Evolutionary conservation across 2,329 filamentous ascomycete species (phyloP).

Genomic region (Nemania diffusa): DNA sequence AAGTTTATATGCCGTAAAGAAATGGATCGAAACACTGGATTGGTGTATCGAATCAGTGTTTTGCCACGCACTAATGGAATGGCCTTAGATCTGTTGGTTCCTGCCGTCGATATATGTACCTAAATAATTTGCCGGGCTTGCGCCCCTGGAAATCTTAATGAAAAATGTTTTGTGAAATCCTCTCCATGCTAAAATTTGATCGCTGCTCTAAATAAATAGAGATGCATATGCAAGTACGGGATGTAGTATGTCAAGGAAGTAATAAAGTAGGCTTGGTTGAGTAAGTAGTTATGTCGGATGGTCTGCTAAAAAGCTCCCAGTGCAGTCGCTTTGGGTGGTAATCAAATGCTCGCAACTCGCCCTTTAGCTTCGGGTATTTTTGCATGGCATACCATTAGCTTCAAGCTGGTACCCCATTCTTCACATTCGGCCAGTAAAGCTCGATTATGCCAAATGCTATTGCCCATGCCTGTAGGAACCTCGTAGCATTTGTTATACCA

Average conservation of each 20-base stretch:
- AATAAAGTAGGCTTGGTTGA: neutral
- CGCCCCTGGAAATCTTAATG: conserved; percentile 35
- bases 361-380: conserved; percentile 73
- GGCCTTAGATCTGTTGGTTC: conserved; percentile 9
- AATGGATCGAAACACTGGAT: neutral
- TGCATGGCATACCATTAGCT: conserved; percentile 90
- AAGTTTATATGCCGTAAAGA: conserved; percentile 2
- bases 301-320: neutral
- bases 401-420: conserved; percentile 85
- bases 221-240: conserved; percentile 13
- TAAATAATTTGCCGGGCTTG: conserved; percentile 30
- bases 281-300: neutral
- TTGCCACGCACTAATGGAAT: neutral
- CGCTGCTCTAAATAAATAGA: conserved; percentile 7
- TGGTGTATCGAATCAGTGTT: conserved; percentile 2
- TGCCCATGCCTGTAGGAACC: conserved; percentile 64
- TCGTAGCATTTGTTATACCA: conserved; percentile 98
- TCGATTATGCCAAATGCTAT: conserved; percentile 82
- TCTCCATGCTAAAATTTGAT: conserved; percentile 14
- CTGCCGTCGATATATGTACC: conserved; percentile 17
- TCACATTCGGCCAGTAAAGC: conserved; percentile 85
- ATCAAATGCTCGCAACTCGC: conserved; percentile 61
- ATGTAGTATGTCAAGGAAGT: neutral
- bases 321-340: neutral
- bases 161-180: conserved; percentile 20